These are phyloP conservation scores for Mortierella sp. DNA, from an alignment of 371 early-diverging fungal species.

Conservation along the genomic window DNA sequence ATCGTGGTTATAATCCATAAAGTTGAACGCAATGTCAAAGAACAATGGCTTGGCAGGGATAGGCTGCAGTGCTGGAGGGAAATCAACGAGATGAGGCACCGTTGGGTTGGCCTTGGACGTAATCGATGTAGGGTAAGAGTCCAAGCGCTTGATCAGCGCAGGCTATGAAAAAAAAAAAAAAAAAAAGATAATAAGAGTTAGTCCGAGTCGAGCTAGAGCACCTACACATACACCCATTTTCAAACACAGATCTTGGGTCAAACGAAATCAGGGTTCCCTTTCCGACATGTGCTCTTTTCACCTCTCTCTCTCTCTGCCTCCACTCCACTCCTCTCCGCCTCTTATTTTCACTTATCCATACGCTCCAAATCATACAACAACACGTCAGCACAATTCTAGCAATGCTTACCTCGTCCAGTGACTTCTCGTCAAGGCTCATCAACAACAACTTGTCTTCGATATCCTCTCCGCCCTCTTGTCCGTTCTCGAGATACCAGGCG, in stretches of 20 bases:
- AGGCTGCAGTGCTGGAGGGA: slow-evolving; percentile 79
- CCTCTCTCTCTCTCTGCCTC: background rate
- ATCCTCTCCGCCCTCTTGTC: slow-evolving; percentile 50
- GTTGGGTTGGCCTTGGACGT: slow-evolving; percentile 53
- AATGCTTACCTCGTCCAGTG: slow-evolving; percentile 57
- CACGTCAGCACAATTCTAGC: background rate
- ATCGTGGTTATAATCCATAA: slow-evolving; percentile 69
- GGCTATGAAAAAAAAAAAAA: slow-evolving; percentile 30
- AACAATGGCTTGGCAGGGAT: slow-evolving; percentile 85
- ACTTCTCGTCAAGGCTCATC: slow-evolving; percentile 61
- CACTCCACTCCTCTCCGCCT: background rate
- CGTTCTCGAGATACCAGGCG: slow-evolving; percentile 69
- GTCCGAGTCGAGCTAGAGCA: background rate
- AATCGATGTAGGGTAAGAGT: slow-evolving; percentile 65
- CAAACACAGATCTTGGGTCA: slow-evolving; percentile 11
- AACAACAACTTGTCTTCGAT: slow-evolving; percentile 61
- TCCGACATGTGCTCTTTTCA: slow-evolving; percentile 1
- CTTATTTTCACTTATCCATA: background rate
- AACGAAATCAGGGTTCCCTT: slow-evolving; percentile 4
- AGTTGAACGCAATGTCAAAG: slow-evolving; percentile 85
- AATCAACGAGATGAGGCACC: slow-evolving; percentile 68
- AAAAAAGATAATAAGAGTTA: background rate
- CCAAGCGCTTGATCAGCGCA: slow-evolving; percentile 65
- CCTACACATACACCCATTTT: background rate
- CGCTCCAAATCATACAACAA: background rate